Evolutionary conservation across 1,284 basidiomycete species (phyloP), one percentile per base, ranked within the genome.

Genomic region (Rhizoctonia solani): DNA sequence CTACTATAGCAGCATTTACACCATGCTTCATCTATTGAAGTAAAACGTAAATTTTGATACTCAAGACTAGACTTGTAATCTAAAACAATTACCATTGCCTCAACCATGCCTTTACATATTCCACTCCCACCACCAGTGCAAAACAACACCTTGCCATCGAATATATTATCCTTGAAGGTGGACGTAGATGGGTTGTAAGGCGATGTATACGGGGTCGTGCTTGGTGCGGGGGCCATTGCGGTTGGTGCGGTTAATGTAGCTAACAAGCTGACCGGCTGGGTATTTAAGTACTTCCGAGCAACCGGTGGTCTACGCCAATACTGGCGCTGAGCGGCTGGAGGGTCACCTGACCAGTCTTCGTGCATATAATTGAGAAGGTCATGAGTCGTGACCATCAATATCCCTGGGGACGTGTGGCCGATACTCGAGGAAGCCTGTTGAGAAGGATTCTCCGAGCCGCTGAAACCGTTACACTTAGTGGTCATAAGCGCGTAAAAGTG

Each of bases 121-220:
- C 95, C 95, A 69, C 90, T 91, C 5, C 92, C 86, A 55, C 92
- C 92, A 52, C 92, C 92, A 0, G 94, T 97, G 77, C 91, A 94
- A 79, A 98, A 96, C 19, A 96, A 82, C 13, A 98, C 94, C 76
- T 95, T 97, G 72, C 92, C 93, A 72, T 87, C 86, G 84, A 97
- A 97, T 41, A 97, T 82, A 73, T 92, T 88, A 2, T 81, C 75
- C 72, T 85, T 87, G 82, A 96, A 97, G 49, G 90, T 81, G 29
- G 82, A 74, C 0, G 80, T 82, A 1, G 89, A 89, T 23, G 68
- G 34, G 29, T 42, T 50, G 32, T 65, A 21, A 19, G 50, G 34
- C 13, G 50, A 13, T 0, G 44, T 19, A 25, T 11, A 53, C 1
- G 61, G 25, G 5, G 25, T 44, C 25, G 52, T 65, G 61, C 61